Evolutionary conservation across 148 eudicot species (phyloP).

Genomic region (Cornus kousa): DNA sequence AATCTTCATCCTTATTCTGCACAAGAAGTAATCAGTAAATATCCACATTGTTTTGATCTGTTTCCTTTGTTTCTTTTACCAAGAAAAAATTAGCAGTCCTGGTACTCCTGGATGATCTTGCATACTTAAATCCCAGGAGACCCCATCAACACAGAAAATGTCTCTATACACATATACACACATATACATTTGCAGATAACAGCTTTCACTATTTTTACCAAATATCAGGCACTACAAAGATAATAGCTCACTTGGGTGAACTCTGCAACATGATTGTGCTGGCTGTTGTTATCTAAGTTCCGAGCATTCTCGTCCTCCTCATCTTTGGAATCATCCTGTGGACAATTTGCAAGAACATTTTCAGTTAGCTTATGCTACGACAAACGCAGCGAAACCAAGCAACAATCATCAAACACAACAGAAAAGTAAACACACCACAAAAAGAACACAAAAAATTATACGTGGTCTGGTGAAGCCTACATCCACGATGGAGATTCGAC

Average conservation of each 20-base stretch:
- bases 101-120: neutral
- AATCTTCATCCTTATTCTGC: constrained; percentile 51
- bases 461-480: too few relatives aligned
- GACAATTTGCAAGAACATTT: constrained; percentile 8
- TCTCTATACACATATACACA: neutral
- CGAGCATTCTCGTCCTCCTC: constrained; percentile 21
- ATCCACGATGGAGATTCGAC: too few relatives aligned
- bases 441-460: too few relatives aligned
- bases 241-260: constrained; percentile 40
- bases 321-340: constrained; percentile 40
- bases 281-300: constrained; percentile 26
- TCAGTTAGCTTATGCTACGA: neutral
- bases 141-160: neutral
- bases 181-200: neutral
- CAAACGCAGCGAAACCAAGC: too few relatives aligned
- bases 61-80: neutral
- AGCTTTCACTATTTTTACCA: too few relatives aligned
- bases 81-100: neutral
- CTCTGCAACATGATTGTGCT: constrained; percentile 28
- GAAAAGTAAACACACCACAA: too few relatives aligned
- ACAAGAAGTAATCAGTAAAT: neutral
- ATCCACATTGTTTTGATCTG: neutral
- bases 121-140: neutral
- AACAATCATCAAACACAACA: too few relatives aligned
- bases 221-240: neutral